Evolutionary conservation across 805 yeast species (phyloP).

Genomic region (Scheffersomyces spartinae): DNA sequence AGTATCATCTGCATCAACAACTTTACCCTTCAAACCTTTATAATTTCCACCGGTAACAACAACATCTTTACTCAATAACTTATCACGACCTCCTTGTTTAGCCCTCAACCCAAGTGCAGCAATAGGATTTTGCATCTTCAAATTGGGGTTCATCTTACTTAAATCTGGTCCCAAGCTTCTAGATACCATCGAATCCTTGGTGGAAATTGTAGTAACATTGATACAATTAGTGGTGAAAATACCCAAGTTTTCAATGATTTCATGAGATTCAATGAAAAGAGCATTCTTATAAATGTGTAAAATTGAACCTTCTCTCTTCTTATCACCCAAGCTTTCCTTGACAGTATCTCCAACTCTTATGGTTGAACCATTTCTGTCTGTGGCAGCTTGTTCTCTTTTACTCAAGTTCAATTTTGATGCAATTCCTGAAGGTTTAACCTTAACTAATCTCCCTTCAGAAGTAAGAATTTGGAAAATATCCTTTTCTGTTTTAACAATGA

Average conservation of each 20-base stretch:
- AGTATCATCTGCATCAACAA: constrained; percentile 86
- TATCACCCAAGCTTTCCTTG: constrained; percentile 64
- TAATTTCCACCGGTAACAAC: constrained; percentile 85
- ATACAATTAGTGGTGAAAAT: constrained; percentile 72
- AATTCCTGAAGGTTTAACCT: constrained; percentile 72
- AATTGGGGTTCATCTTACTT: constrained; percentile 76
- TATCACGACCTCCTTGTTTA: constrained; percentile 64
- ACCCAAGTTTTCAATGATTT: constrained; percentile 77
- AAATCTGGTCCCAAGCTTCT: constrained; percentile 52
- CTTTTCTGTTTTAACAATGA: constrained; percentile 81
- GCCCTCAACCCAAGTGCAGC: constrained; percentile 38
- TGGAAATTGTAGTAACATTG: constrained; percentile 73
- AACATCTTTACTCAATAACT: constrained; percentile 72
- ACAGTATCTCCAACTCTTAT: constrained; percentile 87
- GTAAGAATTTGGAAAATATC: constrained; percentile 72
- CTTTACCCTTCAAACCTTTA: constrained; percentile 89
- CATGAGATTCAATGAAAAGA: constrained; percentile 72
- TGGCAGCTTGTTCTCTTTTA: constrained; percentile 65
- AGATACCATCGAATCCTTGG: constrained; percentile 64
- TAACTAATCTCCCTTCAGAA: constrained; percentile 66
- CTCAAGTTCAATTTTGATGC: constrained; percentile 59
- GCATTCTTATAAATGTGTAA: constrained; percentile 75
- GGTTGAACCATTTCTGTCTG: constrained; percentile 78
- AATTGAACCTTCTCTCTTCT: constrained; percentile 79
- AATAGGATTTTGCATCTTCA: constrained; percentile 45